A percentile compares a stretch with the other conserved stretches of the same genome.
These are phyloP conservation scores for Blastomyces percursus DNA, from an alignment of 2,329 filamentous ascomycete genomes.

Conservation along the genomic window DNA sequence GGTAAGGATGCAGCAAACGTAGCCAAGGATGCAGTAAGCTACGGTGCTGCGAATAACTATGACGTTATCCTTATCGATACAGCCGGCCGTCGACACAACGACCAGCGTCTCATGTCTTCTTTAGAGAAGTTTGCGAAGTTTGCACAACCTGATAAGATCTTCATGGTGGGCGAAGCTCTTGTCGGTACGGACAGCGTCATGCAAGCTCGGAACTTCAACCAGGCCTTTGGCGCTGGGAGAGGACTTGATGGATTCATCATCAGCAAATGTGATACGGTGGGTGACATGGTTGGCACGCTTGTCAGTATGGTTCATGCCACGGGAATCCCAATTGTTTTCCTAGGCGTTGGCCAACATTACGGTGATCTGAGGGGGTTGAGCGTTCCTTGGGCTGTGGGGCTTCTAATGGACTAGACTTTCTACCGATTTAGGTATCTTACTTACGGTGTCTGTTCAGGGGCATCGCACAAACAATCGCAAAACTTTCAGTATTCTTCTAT, in stretches of 20 bases:
- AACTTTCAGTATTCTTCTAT: not conserved
- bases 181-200: conserved; percentile 93
- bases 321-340: conserved; percentile 86
- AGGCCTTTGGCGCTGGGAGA: conserved; percentile 70
- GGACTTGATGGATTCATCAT: conserved; percentile 95
- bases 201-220: conserved; percentile 93
- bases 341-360: conserved; percentile 63
- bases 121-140: conserved; percentile 97
- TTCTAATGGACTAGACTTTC: conserved; percentile 43
- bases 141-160: conserved; percentile 91
- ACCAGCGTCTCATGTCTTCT: conserved; percentile 88
- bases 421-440: not conserved
- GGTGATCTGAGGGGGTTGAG: conserved; percentile 53
- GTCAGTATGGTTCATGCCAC: conserved; percentile 98
- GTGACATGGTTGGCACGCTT: conserved; percentile 95
- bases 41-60: conserved; percentile 62
- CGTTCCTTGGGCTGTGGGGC: conserved; percentile 51
- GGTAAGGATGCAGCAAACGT: conserved; percentile 95
- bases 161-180: conserved; percentile 90
- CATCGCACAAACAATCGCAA: not conserved
- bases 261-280: conserved; percentile 95
- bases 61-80: conserved; percentile 97
- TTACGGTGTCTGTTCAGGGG: not conserved
- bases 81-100: conserved; percentile 87
- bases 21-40: conserved; percentile 81